A percentile compares a stretch with the other conserved stretches of the same genome.
Conservation (phyloP, 2,329 filamentous ascomycete genomes). For the Sporothrix protearum region DNA sequence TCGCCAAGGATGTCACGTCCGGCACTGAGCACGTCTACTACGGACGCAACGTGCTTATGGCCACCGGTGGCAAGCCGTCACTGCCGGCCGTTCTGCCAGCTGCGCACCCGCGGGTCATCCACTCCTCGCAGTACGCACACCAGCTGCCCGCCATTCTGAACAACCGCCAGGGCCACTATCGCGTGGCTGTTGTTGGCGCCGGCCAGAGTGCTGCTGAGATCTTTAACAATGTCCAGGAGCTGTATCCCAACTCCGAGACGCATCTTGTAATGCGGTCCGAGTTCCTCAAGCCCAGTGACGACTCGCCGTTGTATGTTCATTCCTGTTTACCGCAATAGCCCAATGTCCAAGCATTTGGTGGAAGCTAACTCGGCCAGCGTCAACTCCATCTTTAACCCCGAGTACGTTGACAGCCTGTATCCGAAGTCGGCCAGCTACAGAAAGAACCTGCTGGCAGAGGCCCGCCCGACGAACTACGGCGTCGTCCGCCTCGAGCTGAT, state of each 20-base stretch:
- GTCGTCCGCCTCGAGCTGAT: conserved; percentile 89
- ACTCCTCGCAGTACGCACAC: conserved; percentile 82
- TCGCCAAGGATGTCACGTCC: conserved; percentile 59
- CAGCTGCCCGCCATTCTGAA: conserved; percentile 57
- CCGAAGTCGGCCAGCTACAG: conserved; percentile 62
- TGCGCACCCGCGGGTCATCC: conserved; percentile 70
- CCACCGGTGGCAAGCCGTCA: conserved; percentile 59
- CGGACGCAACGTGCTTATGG: conserved; percentile 63
- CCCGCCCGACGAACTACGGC: conserved; percentile 87
- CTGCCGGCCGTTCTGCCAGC: conserved; percentile 68
- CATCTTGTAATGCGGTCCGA: conserved; percentile 76
- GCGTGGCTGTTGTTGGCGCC: conserved; percentile 79
- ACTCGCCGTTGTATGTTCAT: conserved; percentile 80
- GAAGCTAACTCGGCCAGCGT: conserved; percentile 54
- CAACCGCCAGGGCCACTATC: conserved; percentile 57
- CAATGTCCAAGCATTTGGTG: too few species aligned
- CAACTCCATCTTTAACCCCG: conserved; percentile 94
- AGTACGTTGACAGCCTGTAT: conserved; percentile 74
- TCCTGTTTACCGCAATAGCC: neutral
- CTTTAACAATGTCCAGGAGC: conserved; percentile 78
- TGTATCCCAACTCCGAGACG: conserved; percentile 79
- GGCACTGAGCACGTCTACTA: conserved; percentile 52
- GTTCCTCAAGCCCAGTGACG: conserved; percentile 84
- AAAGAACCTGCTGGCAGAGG: conserved; percentile 57
- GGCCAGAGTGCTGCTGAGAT: conserved; percentile 95